Percentiles rank a stretch among this genome's conserved stretches.
These are phyloP conservation scores for Penicillium sp. DNA, from an alignment of 2,329 filamentous ascomycete species.

Conservation along the genomic window DNA sequence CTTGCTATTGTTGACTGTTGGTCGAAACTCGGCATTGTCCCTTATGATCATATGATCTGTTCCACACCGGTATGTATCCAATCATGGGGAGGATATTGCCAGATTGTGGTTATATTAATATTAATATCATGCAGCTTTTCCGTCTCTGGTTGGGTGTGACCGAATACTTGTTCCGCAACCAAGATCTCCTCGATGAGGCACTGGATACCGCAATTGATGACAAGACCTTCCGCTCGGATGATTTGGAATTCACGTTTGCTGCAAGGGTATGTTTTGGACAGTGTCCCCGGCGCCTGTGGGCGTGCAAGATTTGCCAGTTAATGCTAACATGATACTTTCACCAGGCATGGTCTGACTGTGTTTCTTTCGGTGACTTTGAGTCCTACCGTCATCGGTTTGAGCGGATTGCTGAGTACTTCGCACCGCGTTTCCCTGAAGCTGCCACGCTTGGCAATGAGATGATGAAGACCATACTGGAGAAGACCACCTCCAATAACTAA, in stretches of 20 bases:
- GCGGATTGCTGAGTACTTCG: constrained; percentile 86
- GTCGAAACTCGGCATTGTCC: constrained; percentile 88
- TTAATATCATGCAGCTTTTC: constrained; percentile 60
- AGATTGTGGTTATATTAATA: constrained; percentile 1
- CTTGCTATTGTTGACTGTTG: constrained; percentile 98
- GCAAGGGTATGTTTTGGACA: constrained; percentile 57
- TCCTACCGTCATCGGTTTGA: constrained; percentile 90
- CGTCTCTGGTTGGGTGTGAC: constrained; percentile 96
- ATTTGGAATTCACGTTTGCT: constrained; percentile 96
- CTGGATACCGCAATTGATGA: constrained; percentile 85
- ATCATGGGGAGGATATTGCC: neutral
- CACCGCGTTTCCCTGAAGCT: constrained; percentile 83
- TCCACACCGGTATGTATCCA: constrained; percentile 69
- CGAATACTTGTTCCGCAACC: constrained; percentile 88
- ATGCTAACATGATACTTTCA: neutral
- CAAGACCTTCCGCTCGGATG: constrained; percentile 87
- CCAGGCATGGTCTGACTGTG: constrained; percentile 88
- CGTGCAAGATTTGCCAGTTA: neutral
- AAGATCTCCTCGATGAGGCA: constrained; percentile 74
- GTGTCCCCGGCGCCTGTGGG: neutral
- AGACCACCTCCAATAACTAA: constrained; percentile 47
- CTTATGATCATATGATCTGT: constrained; percentile 99
- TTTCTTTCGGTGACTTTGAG: constrained; percentile 86
- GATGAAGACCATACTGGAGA: constrained; percentile 92
- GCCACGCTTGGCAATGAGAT: constrained; percentile 89